These are phyloP conservation scores for Pilasporangium apinafurcum DNA, from an alignment of 352 stramenopile genomes.

Conservation along the genomic window DNA sequence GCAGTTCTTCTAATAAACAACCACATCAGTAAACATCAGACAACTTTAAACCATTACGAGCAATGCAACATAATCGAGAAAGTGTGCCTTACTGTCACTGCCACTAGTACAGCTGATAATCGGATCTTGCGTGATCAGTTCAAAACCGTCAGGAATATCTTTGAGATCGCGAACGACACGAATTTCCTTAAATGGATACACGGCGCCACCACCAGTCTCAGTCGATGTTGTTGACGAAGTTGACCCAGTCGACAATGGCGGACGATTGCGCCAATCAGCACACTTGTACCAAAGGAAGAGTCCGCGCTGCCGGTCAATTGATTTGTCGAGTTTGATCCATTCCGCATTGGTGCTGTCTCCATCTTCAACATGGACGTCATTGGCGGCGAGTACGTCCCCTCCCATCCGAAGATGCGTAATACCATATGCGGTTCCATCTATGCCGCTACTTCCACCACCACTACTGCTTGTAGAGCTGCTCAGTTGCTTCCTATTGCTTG, in stretches of 20 bases:
- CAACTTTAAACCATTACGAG: too few species aligned
- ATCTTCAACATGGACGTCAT: background rate
- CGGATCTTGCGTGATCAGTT: slow-evolving; percentile 38
- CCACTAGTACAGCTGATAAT: slow-evolving; percentile 24
- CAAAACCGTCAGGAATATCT: slow-evolving; percentile 64
- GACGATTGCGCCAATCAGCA: slow-evolving; percentile 15
- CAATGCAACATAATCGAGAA: background rate
- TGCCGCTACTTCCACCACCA: background rate
- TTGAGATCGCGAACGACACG: slow-evolving; percentile 59
- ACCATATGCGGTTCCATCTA: slow-evolving; percentile 2
- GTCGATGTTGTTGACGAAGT: slow-evolving; percentile 3
- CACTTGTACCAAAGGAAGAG: slow-evolving; percentile 64
- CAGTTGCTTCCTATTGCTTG: too few species aligned
- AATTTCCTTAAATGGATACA: slow-evolving; percentile 72
- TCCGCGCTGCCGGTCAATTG: slow-evolving; percentile 48
- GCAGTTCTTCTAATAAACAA: slow-evolving; percentile 32
- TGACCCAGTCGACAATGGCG: slow-evolving; percentile 3
- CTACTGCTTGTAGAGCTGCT: background rate
- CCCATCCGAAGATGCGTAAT: slow-evolving; percentile 57
- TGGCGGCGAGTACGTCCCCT: slow-evolving; percentile 16
- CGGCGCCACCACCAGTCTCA: slow-evolving; percentile 2
- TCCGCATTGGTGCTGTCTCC: slow-evolving; percentile 1
- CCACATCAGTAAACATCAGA: slow-evolving; percentile 5
- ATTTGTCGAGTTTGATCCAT: slow-evolving; percentile 73
- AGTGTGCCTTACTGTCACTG: slow-evolving; percentile 22